Evolutionary conservation across 2,329 filamentous ascomycete species (phyloP).

Genomic region (Xylariaceae sp.): DNA sequence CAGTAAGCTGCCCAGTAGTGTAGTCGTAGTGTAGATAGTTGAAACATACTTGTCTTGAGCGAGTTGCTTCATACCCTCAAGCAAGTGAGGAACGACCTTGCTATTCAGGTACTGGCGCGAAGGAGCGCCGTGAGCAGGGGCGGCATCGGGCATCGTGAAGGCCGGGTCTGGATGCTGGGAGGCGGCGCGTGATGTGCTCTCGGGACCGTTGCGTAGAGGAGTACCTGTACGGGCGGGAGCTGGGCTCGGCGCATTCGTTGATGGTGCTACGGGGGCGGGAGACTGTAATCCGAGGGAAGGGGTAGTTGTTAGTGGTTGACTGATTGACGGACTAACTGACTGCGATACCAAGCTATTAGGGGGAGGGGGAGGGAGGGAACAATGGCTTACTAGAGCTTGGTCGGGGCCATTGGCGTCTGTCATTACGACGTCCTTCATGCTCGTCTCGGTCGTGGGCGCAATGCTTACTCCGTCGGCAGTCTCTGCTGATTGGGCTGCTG

Average conservation of each 20-base stretch:
- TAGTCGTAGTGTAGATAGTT: neutral
- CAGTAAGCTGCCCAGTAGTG: neutral
- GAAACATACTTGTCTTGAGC: slow-evolving; percentile 64
- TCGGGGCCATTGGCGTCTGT: slow-evolving; percentile 38
- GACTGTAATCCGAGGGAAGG: slow-evolving; percentile 32
- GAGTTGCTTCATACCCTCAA: slow-evolving; percentile 72
- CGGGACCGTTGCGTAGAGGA: slow-evolving; percentile 38
- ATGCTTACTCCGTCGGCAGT: slow-evolving; percentile 10
- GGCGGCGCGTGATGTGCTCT: slow-evolving; percentile 49
- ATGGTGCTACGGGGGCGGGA: slow-evolving; percentile 31
- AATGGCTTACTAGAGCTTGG: slow-evolving; percentile 40
- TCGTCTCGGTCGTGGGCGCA: slow-evolving; percentile 16
- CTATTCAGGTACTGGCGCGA: slow-evolving; percentile 68
- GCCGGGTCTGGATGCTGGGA: slow-evolving; percentile 53
- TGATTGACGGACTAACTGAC: no score
- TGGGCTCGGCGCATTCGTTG: slow-evolving; percentile 37
- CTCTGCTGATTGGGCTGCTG: slow-evolving; percentile 5
- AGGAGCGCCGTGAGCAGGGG: slow-evolving; percentile 62
- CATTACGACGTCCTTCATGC: slow-evolving; percentile 40
- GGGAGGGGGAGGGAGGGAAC: no score
- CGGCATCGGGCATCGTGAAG: slow-evolving; percentile 55
- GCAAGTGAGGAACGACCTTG: slow-evolving; percentile 62
- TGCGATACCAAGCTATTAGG: no score
- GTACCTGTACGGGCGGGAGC: slow-evolving; percentile 44
- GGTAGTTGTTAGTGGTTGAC: neutral